phyloP scores from a whole-genome alignment of 1,284 basidiomycete genomes.

The Pascua sp. region DNA sequence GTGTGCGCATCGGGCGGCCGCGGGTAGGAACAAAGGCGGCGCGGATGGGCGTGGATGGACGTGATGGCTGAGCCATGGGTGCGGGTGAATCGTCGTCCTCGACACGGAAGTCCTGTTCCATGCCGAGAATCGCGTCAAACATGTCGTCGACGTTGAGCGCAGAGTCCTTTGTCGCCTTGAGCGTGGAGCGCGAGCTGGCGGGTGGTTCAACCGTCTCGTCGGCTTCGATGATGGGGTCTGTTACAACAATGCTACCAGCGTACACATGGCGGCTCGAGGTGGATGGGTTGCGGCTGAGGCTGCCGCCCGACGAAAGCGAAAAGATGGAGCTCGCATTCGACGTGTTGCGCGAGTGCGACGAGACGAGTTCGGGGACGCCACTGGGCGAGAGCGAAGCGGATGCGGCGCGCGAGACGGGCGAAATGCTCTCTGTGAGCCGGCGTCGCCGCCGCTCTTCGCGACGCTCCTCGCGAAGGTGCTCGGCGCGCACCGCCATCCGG shows the following conservation, averaged over 20 bases:
- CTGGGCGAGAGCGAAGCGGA: constrained; percentile 14
- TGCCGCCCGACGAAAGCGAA: constrained; percentile 26
- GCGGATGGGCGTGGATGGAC: constrained; percentile 8
- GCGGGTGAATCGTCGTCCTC: constrained; percentile 23
- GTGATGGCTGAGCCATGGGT: background rate
- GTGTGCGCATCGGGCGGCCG: constrained; percentile 37
- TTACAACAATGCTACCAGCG: constrained; percentile 27
- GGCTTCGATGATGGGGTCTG: constrained; percentile 41
- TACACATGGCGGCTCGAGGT: constrained; percentile 27
- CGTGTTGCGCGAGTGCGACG: constrained; percentile 32
- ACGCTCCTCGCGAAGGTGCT: constrained; percentile 29
- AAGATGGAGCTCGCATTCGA: constrained; percentile 32
- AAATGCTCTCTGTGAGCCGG: constrained; percentile 29
- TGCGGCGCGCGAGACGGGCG: constrained; percentile 9
- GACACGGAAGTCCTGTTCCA: constrained; percentile 46
- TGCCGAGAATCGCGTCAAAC: constrained; percentile 50
- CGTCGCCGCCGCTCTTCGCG: constrained; percentile 35
- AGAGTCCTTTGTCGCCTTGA: constrained; percentile 4
- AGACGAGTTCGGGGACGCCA: constrained; percentile 34
- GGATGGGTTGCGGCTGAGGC: constrained; percentile 33
- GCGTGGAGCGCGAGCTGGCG: constrained; percentile 6
- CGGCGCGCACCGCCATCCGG: constrained; percentile 23
- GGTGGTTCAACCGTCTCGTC: constrained; percentile 28
- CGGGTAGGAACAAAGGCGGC: constrained; percentile 29
- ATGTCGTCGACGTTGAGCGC: constrained; percentile 38